Percentiles rank a stretch among this genome's conserved stretches.
phyloP scores from a whole-genome alignment of 305 asterid species.

The Petunia hybrid region DNA sequence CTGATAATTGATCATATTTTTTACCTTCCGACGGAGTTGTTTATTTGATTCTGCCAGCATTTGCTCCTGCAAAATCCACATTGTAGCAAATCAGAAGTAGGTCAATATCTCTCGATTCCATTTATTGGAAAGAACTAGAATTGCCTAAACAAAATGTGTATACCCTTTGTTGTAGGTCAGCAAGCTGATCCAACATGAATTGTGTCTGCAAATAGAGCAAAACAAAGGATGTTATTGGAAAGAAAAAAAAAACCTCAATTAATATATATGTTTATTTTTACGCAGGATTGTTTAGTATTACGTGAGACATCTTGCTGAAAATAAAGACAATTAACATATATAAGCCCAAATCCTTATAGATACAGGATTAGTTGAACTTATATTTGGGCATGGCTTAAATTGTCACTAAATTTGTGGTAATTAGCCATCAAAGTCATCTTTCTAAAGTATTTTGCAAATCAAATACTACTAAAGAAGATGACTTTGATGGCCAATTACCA shows the following conservation, averaged over 20 bases:
- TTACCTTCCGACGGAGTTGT: slow-evolving; percentile 38
- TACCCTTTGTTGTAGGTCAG: slow-evolving; percentile 42
- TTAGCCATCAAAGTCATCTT: no score
- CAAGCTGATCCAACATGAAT: slow-evolving; percentile 44
- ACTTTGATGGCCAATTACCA: no score
- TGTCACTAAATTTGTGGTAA: no score
- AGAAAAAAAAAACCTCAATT: neutral
- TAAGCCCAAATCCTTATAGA: neutral
- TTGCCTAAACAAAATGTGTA: neutral
- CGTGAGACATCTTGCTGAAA: neutral
- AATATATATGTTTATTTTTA: neutral
- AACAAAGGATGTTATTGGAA: neutral
- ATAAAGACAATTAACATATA: neutral
- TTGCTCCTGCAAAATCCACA: slow-evolving; percentile 40
- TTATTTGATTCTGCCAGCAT: slow-evolving; percentile 44
- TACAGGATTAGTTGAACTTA: no score
- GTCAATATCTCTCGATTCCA: neutral
- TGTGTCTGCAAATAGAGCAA: slow-evolving; percentile 36
- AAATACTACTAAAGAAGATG: no score
- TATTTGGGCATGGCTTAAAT: no score
- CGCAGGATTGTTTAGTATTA: neutral
- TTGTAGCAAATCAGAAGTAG: neutral
- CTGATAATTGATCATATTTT: neutral
- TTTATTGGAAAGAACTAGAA: neutral
- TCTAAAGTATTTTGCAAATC: no score